Evolutionary conservation across 345 rosid species (phyloP), one percentile per base, ranked within the genome.

Genomic region (Odontarrhena argentea): DNA sequence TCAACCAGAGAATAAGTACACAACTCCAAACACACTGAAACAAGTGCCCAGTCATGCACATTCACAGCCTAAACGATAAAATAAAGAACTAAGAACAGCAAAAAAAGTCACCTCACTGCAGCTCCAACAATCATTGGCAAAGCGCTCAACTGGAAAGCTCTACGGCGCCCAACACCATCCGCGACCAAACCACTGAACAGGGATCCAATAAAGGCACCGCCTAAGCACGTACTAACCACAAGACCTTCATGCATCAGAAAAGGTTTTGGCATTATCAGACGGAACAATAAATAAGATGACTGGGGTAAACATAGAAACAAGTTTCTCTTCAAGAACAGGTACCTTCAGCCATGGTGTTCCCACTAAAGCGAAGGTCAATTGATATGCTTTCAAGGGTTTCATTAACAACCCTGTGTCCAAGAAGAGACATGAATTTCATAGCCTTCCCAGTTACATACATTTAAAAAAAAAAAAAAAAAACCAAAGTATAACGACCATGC

Each of bases 311-410:
- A 60, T 47, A 53, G 73, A 37, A 50, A 40, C 38, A 42, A 47
- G 46, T 37, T 12, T 18, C 0, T 41, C 22, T 45, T 57, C 32
- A 35, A 14, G 15, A 26, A 46, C 55, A 51, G 42, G 48, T 81
- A 89, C 98, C 98, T 87, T 93, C 97, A 51, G 94, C 87, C 77
- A 93, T 80, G 59, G 90, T 78, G 76, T 69, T 85, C 67, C 96
- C 97, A 71, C 78, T 82, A 78, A 93, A 93, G 49, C 86, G 87
- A 56, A 90, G 96, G 80, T 90, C 98, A 52, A 67, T 30, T 38
- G 98, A 87, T 25, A 93, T 93, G 76, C 86, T 93, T 78, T 93
- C 97, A 2, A 93, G 80, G 2, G 98, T 90, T 76, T 90, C 98
- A 68, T 93, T 93, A 51, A 93, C 88, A 38, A 93, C 93, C 71